Evolutionary conservation across 352 stramenopile genomes (phyloP).

Genomic region (Globisporangium recalcitrans): DNA sequence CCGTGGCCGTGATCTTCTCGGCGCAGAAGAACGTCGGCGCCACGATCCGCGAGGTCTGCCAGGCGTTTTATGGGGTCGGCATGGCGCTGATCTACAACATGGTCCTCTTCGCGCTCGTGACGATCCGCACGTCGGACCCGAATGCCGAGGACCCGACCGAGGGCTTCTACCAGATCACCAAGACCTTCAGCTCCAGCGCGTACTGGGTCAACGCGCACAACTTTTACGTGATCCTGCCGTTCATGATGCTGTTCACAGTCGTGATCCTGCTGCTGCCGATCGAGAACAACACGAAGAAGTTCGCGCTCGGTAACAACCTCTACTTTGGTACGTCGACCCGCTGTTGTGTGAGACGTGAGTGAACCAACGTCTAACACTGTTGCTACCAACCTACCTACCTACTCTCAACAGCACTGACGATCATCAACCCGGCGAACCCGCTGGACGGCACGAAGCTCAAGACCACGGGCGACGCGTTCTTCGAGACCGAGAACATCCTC

Average conservation of each 20-base stretch:
- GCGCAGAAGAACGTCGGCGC: conserved; percentile 64
- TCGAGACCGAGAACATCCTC: conserved; percentile 60
- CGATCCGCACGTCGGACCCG: conserved; percentile 37
- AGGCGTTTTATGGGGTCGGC: conserved; percentile 73
- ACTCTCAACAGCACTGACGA: conserved; percentile 45
- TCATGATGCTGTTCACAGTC: conserved; percentile 73
- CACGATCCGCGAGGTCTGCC: conserved; percentile 61
- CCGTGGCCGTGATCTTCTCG: conserved; percentile 73
- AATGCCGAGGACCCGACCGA: conserved; percentile 26
- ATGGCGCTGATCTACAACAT: conserved; percentile 80
- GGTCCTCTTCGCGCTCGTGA: conserved; percentile 45
- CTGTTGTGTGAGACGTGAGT: background rate
- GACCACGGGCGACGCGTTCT: conserved; percentile 34
- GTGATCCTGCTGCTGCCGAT: conserved; percentile 54
- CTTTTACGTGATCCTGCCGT: conserved; percentile 67
- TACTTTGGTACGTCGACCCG: conserved; percentile 58
- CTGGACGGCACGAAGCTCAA: conserved; percentile 47
- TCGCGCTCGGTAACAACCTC: conserved; percentile 75
- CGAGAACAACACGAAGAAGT: conserved; percentile 86
- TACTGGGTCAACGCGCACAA: conserved; percentile 75
- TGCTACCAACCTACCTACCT: background rate
- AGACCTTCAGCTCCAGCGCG: conserved; percentile 50
- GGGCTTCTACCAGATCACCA: conserved; percentile 54
- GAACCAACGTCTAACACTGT: background rate
- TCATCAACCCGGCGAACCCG: conserved; percentile 64